Conservation (phyloP, 306 rosid species). For the Herpetospermum pedunculosum region DNA sequence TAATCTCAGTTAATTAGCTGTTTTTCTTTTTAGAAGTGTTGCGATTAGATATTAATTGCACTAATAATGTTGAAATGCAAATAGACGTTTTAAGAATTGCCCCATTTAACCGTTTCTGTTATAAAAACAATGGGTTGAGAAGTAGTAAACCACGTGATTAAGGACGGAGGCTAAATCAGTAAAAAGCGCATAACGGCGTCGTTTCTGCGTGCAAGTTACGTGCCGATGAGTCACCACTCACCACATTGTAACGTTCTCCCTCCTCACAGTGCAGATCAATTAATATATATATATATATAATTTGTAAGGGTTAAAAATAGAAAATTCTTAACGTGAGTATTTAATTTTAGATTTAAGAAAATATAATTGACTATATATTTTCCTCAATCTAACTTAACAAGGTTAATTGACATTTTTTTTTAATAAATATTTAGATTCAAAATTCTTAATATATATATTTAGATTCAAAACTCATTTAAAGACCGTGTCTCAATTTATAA, state of each 20-base stretch:
- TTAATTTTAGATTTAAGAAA: no score
- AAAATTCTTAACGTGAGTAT: no score
- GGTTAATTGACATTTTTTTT: no score
- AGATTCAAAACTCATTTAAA: no score
- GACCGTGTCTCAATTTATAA: no score
- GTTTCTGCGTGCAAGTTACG: slow-evolving; percentile 15
- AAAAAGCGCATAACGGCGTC: slow-evolving; percentile 5
- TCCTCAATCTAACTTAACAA: no score
- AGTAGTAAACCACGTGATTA: neutral
- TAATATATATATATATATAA: no score
- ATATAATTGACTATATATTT: no score
- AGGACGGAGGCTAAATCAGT: neutral
- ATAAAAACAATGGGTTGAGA: neutral
- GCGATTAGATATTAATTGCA: neutral
- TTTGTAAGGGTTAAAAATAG: no score
- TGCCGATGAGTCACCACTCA: neutral
- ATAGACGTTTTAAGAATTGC: neutral
- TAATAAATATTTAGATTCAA: no score
- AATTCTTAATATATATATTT: no score
- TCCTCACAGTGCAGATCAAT: neutral
- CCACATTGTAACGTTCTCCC: no score
- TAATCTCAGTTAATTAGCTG: neutral
- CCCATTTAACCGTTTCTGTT: neutral
- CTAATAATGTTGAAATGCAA: neutral
- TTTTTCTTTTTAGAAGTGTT: neutral